phyloP scores from a whole-genome alignment of 202 grass and related monocot species.

The Saccharum hybrid region DNA sequence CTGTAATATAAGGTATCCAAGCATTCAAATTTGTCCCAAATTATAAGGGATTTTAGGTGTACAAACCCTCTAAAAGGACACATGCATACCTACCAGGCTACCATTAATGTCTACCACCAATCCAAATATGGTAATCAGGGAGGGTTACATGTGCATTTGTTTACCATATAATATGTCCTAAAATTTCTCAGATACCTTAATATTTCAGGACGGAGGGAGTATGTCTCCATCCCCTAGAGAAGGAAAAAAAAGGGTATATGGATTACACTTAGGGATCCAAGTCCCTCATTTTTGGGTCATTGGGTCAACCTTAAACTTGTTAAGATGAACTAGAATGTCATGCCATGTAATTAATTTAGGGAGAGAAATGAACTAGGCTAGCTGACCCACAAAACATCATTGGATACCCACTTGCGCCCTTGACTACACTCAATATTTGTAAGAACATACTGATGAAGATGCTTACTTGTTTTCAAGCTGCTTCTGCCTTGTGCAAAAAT shows the following conservation, averaged over 20 bases:
- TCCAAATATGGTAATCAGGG: neutral
- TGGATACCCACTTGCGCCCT: neutral
- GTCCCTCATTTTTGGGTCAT: neutral
- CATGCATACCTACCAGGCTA: neutral
- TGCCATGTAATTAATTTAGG: neutral
- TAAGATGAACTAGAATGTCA: neutral
- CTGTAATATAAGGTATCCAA: neutral
- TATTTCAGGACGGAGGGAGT: neutral
- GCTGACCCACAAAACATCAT: neutral
- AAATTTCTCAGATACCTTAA: neutral
- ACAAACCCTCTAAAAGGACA: neutral
- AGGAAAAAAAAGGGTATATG: neutral
- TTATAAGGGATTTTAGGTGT: neutral
- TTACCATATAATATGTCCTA: neutral
- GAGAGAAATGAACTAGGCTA: neutral
- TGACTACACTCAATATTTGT: neutral
- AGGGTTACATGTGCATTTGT: neutral
- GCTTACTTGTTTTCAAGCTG: slow-evolving; percentile 16
- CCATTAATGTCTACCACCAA: neutral
- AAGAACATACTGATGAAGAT: slow-evolving; percentile 12
- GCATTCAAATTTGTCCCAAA: neutral
- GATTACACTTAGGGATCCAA: neutral
- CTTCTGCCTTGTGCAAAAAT: slow-evolving; percentile 9
- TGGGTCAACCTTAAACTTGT: neutral
- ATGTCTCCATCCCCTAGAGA: neutral